Conservation (phyloP, 345 rosid genomes). For the Cardiospermum halicacabum region DNA sequence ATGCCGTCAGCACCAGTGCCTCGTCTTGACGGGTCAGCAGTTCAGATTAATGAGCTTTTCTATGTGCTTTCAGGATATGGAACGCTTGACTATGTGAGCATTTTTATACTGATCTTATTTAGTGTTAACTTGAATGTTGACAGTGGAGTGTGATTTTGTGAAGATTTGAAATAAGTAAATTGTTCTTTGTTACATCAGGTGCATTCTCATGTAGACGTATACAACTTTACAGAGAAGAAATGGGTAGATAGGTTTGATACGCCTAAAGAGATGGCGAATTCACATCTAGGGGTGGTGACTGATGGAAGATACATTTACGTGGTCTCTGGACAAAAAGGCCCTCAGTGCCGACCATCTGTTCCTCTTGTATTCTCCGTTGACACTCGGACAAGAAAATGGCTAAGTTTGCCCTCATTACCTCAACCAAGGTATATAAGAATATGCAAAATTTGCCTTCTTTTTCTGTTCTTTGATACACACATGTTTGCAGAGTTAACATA, state of each 20-base stretch:
- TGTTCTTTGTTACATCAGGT: conserved; percentile 44
- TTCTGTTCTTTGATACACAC: background rate
- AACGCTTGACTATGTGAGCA: conserved; percentile 53
- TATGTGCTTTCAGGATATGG: conserved; percentile 73
- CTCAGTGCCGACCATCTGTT: conserved; percentile 71
- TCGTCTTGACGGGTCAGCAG: conserved; percentile 72
- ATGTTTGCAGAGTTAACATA: background rate
- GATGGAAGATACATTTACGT: conserved; percentile 70
- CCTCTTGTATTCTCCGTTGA: conserved; percentile 55
- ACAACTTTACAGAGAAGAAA: conserved; percentile 50
- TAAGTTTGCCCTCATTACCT: conserved; percentile 54
- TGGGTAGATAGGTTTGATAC: conserved; percentile 59
- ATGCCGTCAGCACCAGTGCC: conserved; percentile 84
- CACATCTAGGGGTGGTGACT: conserved; percentile 70
- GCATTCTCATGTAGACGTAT: conserved; percentile 83
- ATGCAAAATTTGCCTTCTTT: background rate
- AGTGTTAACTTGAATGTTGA: background rate
- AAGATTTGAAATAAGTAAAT: background rate
- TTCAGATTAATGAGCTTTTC: conserved; percentile 63
- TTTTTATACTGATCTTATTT: background rate
- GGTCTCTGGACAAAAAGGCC: conserved; percentile 74
- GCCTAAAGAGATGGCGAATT: conserved; percentile 79
- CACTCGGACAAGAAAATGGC: conserved; percentile 56
- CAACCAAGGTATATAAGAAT: conserved; percentile 50
- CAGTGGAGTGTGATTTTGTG: background rate